Percentiles rank a stretch among this genome's conserved stretches.
phyloP scores from a whole-genome alignment of 2,329 filamentous ascomycete genomes.

The Phoma sp. region DNA sequence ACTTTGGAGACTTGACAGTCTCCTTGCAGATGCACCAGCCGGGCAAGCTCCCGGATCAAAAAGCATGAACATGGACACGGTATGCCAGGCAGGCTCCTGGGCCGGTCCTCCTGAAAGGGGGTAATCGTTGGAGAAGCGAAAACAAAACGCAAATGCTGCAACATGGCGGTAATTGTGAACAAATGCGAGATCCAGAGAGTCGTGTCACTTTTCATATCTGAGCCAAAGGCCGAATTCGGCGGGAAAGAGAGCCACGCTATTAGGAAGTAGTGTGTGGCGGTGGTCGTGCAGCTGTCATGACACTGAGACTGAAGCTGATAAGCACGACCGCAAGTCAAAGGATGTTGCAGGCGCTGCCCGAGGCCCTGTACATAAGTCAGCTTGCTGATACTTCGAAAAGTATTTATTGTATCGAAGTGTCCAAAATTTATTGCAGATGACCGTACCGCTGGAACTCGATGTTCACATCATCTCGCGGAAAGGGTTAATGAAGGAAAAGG shows the following conservation, averaged over 20 bases:
- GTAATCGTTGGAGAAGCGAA: constrained; percentile 40
- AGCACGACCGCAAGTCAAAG: constrained; percentile 41
- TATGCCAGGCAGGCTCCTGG: constrained; percentile 26
- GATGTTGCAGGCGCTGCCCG: constrained; percentile 43
- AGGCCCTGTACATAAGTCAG: constrained; percentile 28
- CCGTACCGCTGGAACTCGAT: neutral
- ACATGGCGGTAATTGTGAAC: constrained; percentile 1
- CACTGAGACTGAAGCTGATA: constrained; percentile 29
- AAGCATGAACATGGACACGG: constrained; percentile 40
- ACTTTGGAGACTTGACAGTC: constrained; percentile 20
- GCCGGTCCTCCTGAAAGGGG: constrained; percentile 42
- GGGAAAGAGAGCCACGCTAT: neutral
- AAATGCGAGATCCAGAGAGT: neutral
- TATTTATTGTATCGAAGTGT: neutral
- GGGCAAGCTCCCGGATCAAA: constrained; percentile 41
- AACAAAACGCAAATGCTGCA: constrained; percentile 13
- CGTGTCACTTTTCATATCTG: constrained; percentile 4
- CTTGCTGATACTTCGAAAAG: neutral
- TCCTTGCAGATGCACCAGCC: constrained; percentile 22
- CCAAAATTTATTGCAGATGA: neutral
- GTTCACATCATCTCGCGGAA: neutral
- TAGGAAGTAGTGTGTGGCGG: constrained; percentile 2
- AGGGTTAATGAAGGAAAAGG: neutral
- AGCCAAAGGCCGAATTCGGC: constrained; percentile 3
- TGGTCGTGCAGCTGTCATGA: constrained; percentile 18